Conservation (phyloP, 2,329 filamentous ascomycete genomes). For the Cladophialophora immunda region DNA sequence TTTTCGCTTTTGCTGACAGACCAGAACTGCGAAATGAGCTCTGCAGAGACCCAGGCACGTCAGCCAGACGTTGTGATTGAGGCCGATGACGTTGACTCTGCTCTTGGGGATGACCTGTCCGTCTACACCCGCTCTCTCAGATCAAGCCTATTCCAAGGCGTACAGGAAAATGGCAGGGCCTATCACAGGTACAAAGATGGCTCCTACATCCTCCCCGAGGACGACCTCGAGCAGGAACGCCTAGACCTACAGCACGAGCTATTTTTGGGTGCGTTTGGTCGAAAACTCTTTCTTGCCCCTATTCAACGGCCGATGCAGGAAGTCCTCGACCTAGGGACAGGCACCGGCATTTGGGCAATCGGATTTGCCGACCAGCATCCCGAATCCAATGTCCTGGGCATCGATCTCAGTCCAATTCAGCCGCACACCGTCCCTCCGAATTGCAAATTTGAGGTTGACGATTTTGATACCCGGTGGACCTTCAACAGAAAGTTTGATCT, state of each 20-base stretch:
- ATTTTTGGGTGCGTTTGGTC: slow-evolving; percentile 21
- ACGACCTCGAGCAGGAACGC: slow-evolving; percentile 47
- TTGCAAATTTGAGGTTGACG: slow-evolving; percentile 45
- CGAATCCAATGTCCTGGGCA: slow-evolving; percentile 31
- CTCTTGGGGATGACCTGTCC: slow-evolving; percentile 24
- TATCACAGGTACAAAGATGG: slow-evolving; percentile 38
- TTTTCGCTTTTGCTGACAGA: neutral
- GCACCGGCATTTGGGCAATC: slow-evolving; percentile 37
- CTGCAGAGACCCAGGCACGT: neutral
- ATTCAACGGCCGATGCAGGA: slow-evolving; percentile 20
- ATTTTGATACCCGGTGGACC: slow-evolving; percentile 40
- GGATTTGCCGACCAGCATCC: slow-evolving; percentile 41
- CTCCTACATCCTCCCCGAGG: slow-evolving; percentile 43
- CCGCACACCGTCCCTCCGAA: slow-evolving; percentile 43
- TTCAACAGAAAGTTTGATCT: slow-evolving; percentile 41
- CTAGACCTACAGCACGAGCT: slow-evolving; percentile 40
- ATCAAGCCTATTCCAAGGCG: slow-evolving; percentile 21
- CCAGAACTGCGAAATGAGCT: neutral
- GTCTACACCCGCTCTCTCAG: slow-evolving; percentile 20
- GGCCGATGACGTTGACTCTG: slow-evolving; percentile 24
- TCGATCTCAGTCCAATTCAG: slow-evolving; percentile 40
- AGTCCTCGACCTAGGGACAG: slow-evolving; percentile 37
- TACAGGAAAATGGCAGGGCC: slow-evolving; percentile 40
- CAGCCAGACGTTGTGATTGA: slow-evolving; percentile 10
- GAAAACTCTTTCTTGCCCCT: slow-evolving; percentile 28